phyloP scores from a whole-genome alignment of 169 alveolate species.

The Toxoplasma gondii region DNA sequence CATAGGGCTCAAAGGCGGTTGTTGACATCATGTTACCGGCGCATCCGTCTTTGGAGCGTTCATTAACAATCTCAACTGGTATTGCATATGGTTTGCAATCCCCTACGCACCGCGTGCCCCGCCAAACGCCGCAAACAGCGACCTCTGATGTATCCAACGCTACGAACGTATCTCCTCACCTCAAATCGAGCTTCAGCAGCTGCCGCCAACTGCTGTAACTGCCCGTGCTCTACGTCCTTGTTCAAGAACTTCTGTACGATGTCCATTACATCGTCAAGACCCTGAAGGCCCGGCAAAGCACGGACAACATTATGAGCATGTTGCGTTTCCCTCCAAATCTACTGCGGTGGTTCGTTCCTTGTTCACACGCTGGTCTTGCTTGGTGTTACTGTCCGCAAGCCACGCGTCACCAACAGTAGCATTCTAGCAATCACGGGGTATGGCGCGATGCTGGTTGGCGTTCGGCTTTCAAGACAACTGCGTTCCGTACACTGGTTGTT shows the following conservation, averaged over 20 bases:
- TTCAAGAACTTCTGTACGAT: conserved; percentile 68
- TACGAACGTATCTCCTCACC: conserved; percentile 8
- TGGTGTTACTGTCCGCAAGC: neutral
- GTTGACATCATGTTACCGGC: too few species aligned
- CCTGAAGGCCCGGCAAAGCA: conserved; percentile 24
- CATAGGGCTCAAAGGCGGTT: too few species aligned
- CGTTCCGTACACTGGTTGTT: too few species aligned
- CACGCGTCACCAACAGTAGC: too few species aligned
- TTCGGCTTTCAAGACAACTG: too few species aligned
- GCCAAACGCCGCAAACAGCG: neutral
- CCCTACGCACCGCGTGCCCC: neutral
- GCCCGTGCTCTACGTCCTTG: conserved; percentile 61
- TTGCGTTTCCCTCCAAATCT: neutral
- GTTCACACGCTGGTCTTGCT: neutral
- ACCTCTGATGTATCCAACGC: neutral
- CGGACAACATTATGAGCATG: neutral
- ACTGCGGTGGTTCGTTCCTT: neutral
- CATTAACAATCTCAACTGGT: too few species aligned
- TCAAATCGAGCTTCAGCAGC: conserved; percentile 65
- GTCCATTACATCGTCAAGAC: conserved; percentile 70
- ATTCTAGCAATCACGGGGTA: too few species aligned
- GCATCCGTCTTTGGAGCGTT: too few species aligned
- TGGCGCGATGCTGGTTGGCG: too few species aligned
- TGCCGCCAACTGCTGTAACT: conserved; percentile 56
- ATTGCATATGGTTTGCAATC: too few species aligned